Conservation (phyloP, 148 eudicot genomes). For the Nepenthes gracilis region DNA sequence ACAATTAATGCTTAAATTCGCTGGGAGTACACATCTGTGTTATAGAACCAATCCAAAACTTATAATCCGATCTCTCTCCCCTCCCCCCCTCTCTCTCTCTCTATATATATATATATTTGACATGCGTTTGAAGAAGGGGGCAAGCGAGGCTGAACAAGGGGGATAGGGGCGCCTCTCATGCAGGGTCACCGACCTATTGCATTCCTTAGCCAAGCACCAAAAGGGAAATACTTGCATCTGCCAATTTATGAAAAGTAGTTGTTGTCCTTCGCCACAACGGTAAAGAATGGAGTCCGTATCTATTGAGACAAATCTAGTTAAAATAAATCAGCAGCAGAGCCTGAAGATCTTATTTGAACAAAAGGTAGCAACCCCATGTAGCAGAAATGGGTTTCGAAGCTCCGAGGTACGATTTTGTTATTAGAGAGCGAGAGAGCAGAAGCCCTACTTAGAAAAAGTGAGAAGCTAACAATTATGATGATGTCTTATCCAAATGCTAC, state of each 20-base stretch:
- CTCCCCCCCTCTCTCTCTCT: no score
- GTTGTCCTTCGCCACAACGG: neutral
- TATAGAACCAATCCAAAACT: no score
- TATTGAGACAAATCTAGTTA: neutral
- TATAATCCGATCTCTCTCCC: no score
- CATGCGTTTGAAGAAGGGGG: no score
- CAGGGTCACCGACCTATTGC: neutral
- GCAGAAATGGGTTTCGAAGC: neutral
- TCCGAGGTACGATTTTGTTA: neutral
- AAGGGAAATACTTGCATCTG: neutral
- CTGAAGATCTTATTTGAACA: neutral
- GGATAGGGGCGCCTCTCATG: neutral
- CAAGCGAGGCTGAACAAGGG: no score
- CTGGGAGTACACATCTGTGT: neutral
- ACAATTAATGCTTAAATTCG: no score
- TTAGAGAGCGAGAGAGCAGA: neutral
- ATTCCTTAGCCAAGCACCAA: no score
- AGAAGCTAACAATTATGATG: neutral
- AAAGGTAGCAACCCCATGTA: neutral
- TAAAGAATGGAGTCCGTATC: neutral
- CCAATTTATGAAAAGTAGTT: neutral
- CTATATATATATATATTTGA: no score
- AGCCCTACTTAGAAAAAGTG: neutral
- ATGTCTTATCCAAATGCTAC: no score
- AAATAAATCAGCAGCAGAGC: neutral